These are phyloP conservation scores for Xylariaceae sp. DNA, from an alignment of 2,329 filamentous ascomycete genomes.

Conservation along the genomic window DNA sequence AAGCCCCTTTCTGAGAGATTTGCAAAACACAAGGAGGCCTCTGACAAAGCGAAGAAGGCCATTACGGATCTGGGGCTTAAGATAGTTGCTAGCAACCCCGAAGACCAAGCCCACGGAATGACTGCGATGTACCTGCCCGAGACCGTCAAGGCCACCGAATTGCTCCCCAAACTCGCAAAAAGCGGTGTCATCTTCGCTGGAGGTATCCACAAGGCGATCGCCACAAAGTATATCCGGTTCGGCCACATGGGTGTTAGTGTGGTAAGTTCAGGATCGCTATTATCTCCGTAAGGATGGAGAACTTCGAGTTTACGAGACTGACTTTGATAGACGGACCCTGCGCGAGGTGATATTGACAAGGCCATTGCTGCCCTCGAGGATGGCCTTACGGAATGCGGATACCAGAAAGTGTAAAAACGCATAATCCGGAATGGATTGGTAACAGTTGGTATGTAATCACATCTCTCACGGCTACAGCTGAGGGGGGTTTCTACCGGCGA, in stretches of 20 bases:
- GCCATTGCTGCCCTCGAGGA: slow-evolving; percentile 74
- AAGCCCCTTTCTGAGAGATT: slow-evolving; percentile 77
- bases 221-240: slow-evolving; percentile 86
- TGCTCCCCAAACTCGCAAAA: slow-evolving; percentile 78
- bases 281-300: neutral
- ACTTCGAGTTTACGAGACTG: slow-evolving; percentile 16
- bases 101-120: slow-evolving; percentile 95
- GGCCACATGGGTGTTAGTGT: slow-evolving; percentile 97
- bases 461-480: neutral
- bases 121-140: slow-evolving; percentile 95
- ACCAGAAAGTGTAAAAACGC: slow-evolving; percentile 40
- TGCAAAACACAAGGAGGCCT: slow-evolving; percentile 69
- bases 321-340: slow-evolving; percentile 58
- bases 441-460: neutral
- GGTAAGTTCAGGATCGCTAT: slow-evolving; percentile 41
- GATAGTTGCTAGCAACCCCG: slow-evolving; percentile 77
- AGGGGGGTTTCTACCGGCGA: neutral
- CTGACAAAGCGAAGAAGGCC: slow-evolving; percentile 80
- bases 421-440: neutral
- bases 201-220: slow-evolving; percentile 93
- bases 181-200: slow-evolving; percentile 92
- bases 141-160: slow-evolving; percentile 68
- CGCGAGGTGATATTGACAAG: slow-evolving; percentile 74
- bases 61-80: slow-evolving; percentile 76
- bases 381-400: slow-evolving; percentile 68